Percentiles rank a stretch among this genome's conserved stretches.
phyloP scores from a whole-genome alignment of 2,329 filamentous ascomycete species.

The Penicillium sclerotigenum region DNA sequence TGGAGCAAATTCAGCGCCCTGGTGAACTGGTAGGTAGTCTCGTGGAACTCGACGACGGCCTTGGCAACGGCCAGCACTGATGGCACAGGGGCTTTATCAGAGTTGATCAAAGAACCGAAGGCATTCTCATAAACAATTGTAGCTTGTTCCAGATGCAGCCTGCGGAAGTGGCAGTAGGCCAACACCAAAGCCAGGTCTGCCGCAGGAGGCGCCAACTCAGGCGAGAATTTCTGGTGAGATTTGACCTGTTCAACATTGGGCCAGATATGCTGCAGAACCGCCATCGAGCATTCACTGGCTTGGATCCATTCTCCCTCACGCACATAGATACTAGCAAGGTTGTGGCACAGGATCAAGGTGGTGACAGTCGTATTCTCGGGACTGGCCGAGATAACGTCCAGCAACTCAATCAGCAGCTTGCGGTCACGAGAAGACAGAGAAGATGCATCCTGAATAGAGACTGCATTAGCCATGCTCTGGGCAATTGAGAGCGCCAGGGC shows the following conservation, averaged over 20 bases:
- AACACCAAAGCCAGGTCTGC: slow-evolving; percentile 33
- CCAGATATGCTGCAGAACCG: slow-evolving; percentile 34
- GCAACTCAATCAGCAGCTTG: slow-evolving; percentile 30
- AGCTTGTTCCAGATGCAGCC: slow-evolving; percentile 29
- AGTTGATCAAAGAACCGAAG: slow-evolving; percentile 31
- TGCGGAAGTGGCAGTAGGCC: slow-evolving; percentile 36
- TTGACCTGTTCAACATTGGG: slow-evolving; percentile 29
- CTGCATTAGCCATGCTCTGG: slow-evolving; percentile 23
- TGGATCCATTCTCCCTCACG: slow-evolving; percentile 32
- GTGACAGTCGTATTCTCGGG: slow-evolving; percentile 23
- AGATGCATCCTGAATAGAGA: slow-evolving; percentile 22
- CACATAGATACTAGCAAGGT: slow-evolving; percentile 32
- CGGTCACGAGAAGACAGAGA: slow-evolving; percentile 27
- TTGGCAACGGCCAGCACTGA: slow-evolving; percentile 34
- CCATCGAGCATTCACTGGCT: slow-evolving; percentile 28
- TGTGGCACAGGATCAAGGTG: slow-evolving; percentile 32
- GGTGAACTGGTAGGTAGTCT: slow-evolving; percentile 37
- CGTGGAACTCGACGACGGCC: slow-evolving; percentile 38
- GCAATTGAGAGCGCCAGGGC: slow-evolving; percentile 30
- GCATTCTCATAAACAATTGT: slow-evolving; percentile 35
- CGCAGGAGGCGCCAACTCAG: slow-evolving; percentile 31
- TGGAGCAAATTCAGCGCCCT: slow-evolving; percentile 32
- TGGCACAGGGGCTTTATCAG: slow-evolving; percentile 32
- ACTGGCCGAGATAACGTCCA: slow-evolving; percentile 34
- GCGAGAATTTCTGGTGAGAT: slow-evolving; percentile 30